Evolutionary conservation across 176 grass and related monocot species (phyloP).

Genomic region (Musa schizocarpa): DNA sequence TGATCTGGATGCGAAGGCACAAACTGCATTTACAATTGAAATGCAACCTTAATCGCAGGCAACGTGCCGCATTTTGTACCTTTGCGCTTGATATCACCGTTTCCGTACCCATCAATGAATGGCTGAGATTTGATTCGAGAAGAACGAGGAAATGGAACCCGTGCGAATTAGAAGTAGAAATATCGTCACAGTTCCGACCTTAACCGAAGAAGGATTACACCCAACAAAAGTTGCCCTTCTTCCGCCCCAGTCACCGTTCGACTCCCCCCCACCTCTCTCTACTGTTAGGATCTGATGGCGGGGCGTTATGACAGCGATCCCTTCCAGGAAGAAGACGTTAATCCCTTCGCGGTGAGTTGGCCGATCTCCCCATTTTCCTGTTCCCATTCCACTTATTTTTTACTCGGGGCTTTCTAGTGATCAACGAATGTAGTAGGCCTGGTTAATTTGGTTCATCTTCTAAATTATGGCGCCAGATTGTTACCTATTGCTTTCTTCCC

Average conservation of each 20-base stretch:
- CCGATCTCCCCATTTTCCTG: not conserved
- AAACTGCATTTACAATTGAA: too few species aligned
- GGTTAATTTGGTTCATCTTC: not conserved
- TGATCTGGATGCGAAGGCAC: too few species aligned
- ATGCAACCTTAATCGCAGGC: too few species aligned
- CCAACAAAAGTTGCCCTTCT: too few species aligned
- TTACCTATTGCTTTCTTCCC: not conserved
- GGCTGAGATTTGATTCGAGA: too few species aligned
- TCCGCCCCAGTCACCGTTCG: not conserved
- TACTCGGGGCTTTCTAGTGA: not conserved
- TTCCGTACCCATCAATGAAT: too few species aligned
- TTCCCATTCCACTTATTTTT: not conserved
- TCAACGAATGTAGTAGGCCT: constrained; percentile 1
- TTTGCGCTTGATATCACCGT: too few species aligned
- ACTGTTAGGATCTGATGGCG: constrained; percentile 39
- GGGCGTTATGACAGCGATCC: constrained; percentile 88
- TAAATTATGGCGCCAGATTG: not conserved
- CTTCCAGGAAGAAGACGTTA: constrained; percentile 90
- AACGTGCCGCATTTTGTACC: too few species aligned
- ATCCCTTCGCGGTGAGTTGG: constrained; percentile 72
- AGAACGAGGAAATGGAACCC: too few species aligned
- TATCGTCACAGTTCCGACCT: too few species aligned
- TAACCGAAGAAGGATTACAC: too few species aligned
- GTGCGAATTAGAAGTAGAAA: too few species aligned
- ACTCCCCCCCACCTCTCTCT: not conserved